A percentile compares a stretch with the other conserved stretches of the same genome.
Conservation (phyloP, 495 filamentous ascomycete species). For the Lineolata rhizophorae region DNA sequence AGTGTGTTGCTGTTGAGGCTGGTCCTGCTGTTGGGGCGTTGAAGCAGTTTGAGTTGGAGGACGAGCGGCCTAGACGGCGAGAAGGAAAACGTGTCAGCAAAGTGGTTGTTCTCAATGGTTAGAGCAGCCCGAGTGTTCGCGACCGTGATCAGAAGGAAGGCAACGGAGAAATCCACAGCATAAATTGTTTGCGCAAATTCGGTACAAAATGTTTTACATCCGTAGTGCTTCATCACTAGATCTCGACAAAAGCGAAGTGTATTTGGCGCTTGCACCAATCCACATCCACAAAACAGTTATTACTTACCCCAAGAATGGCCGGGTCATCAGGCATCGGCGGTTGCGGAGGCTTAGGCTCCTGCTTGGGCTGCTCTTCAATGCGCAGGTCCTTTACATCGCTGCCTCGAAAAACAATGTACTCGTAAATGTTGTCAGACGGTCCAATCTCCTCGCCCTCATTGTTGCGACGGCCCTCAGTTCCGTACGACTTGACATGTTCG, state of each 20-base stretch:
- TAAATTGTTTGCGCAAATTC: slow-evolving; percentile 72
- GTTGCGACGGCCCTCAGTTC: slow-evolving; percentile 71
- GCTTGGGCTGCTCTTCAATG: slow-evolving; percentile 64
- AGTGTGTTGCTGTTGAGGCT: slow-evolving; percentile 13
- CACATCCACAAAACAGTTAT: neutral
- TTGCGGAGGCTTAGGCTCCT: slow-evolving; percentile 38
- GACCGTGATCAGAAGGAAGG: slow-evolving; percentile 99
- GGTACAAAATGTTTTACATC: slow-evolving; percentile 45
- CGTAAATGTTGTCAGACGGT: slow-evolving; percentile 68
- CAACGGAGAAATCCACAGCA: slow-evolving; percentile 96
- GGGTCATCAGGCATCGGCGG: slow-evolving; percentile 82
- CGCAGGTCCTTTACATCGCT: slow-evolving; percentile 97
- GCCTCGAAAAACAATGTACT: slow-evolving; percentile 97
- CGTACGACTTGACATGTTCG: slow-evolving; percentile 80
- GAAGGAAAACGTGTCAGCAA: too few relatives aligned
- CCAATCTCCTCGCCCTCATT: slow-evolving; percentile 61
- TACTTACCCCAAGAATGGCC: slow-evolving; percentile 90
- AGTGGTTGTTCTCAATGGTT: too few relatives aligned
- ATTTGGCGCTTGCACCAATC: too few relatives aligned
- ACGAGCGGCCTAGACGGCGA: slow-evolving; percentile 15
- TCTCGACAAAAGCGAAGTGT: slow-evolving; percentile 3
- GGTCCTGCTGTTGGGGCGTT: slow-evolving; percentile 19
- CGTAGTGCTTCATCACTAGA: slow-evolving; percentile 63
- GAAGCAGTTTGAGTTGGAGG: slow-evolving; percentile 15
- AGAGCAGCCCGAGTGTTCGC: too few relatives aligned